Conservation (phyloP, 2,329 filamentous ascomycete species). For the Hypoxylon sp. region DNA sequence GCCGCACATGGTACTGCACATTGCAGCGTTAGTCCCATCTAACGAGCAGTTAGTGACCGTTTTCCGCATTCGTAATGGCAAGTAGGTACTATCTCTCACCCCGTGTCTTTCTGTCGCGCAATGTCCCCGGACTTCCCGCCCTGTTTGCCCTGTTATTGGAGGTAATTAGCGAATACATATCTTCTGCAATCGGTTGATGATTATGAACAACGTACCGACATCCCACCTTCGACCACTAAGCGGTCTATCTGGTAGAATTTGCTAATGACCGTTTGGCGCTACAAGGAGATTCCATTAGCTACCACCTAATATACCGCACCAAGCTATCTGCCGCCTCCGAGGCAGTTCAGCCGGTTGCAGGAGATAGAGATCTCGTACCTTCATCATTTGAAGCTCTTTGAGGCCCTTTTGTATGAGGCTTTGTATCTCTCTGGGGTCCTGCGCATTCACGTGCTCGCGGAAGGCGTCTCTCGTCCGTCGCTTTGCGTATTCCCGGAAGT, state of each 20-base stretch:
- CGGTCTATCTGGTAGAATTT: conserved; percentile 94
- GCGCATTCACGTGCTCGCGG: conserved; percentile 80
- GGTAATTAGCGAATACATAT: conserved; percentile 5
- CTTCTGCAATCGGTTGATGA: background rate
- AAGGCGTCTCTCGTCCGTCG: conserved; percentile 93
- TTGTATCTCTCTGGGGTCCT: conserved; percentile 83
- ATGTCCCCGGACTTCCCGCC: conserved; percentile 76
- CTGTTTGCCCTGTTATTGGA: conserved; percentile 73
- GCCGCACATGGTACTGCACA: conserved; percentile 2
- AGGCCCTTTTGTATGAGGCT: conserved; percentile 91
- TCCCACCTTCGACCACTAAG: conserved; percentile 91
- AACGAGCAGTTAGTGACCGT: conserved; percentile 21
- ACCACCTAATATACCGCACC: conserved; percentile 2
- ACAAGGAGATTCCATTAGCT: conserved; percentile 42
- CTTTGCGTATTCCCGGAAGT: conserved; percentile 97
- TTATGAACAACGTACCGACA: conserved; percentile 72
- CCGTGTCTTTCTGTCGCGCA: conserved; percentile 82
- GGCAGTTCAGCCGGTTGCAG: background rate
- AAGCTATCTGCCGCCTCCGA: conserved; percentile 3
- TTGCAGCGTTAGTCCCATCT: conserved; percentile 53
- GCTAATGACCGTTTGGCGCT: conserved; percentile 96
- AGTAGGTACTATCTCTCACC: conserved; percentile 65
- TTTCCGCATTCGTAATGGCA: background rate
- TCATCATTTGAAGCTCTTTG: conserved; percentile 88
- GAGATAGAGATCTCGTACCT: conserved; percentile 70